Evolutionary conservation across 2,329 filamentous ascomycete genomes (phyloP).

Genomic region (Ophiocordyceps camponoti-saundersi): DNA sequence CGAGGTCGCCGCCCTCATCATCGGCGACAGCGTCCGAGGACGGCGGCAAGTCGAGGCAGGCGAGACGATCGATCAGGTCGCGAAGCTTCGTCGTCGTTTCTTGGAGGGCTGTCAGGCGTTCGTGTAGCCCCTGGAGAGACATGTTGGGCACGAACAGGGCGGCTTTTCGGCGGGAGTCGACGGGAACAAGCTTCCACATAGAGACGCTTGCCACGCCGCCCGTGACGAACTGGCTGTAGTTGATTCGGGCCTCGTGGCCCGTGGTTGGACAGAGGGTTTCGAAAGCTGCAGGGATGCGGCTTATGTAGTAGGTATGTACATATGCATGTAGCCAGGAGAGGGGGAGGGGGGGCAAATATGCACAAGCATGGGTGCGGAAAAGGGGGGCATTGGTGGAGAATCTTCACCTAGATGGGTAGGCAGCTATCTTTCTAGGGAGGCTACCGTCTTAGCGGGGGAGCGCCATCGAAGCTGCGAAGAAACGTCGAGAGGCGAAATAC

Average conservation of each 20-base stretch:
- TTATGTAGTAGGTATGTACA: no score
- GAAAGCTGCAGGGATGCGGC: background rate
- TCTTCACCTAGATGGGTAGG: no score
- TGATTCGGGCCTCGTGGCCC: background rate
- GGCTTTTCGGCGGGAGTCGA: background rate
- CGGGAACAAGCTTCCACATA: background rate
- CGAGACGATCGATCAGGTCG: slow-evolving; percentile 42
- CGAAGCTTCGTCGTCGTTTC: slow-evolving; percentile 41
- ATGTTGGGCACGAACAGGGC: slow-evolving; percentile 12
- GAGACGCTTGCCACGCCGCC: background rate
- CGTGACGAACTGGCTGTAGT: background rate
- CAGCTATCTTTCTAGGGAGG: no score
- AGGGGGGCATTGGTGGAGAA: no score
- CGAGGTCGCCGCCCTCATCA: slow-evolving; percentile 53
- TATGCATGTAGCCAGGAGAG: background rate
- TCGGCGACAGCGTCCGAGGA: slow-evolving; percentile 35
- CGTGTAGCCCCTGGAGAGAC: slow-evolving; percentile 43
- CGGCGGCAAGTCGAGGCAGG: slow-evolving; percentile 38
- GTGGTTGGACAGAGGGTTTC: background rate
- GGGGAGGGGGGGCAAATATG: no score
- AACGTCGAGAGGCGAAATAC: no score
- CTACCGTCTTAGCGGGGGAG: no score
- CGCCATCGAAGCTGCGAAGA: no score
- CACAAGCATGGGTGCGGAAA: no score
- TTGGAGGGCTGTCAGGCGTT: slow-evolving; percentile 41